phyloP scores from a whole-genome alignment of 2,329 filamentous ascomycete species.

The Pleurostoma richardsiae region DNA sequence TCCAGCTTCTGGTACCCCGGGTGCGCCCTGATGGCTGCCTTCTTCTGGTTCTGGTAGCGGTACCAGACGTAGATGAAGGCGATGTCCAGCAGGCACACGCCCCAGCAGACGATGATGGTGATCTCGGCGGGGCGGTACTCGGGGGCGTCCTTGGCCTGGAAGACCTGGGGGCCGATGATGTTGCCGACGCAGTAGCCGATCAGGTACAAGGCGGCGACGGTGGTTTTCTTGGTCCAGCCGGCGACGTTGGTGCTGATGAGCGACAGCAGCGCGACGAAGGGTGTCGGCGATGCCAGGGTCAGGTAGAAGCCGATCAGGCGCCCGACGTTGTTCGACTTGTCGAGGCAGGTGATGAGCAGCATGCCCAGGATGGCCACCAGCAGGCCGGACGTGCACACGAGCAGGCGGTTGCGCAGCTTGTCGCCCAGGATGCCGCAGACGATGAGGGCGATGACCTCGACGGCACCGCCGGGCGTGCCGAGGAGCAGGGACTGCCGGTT shows the following conservation, averaged over 20 bases:
- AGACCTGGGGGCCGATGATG: constrained; percentile 49
- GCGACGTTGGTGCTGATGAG: constrained; percentile 59
- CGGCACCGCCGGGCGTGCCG: constrained; percentile 59
- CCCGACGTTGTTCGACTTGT: constrained; percentile 50
- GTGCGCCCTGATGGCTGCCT: constrained; percentile 43
- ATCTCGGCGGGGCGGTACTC: constrained; percentile 60
- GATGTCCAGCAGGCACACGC: constrained; percentile 46
- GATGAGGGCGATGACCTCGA: constrained; percentile 39
- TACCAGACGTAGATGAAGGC: constrained; percentile 61
- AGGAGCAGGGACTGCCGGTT: constrained; percentile 58
- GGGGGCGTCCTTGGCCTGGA: constrained; percentile 49
- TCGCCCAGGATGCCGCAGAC: constrained; percentile 45
- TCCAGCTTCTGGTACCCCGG: constrained; percentile 56
- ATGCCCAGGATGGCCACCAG: constrained; percentile 52
- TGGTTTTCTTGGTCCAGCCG: constrained; percentile 54
- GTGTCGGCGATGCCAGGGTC: constrained; percentile 52
- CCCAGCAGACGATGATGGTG: constrained; percentile 56
- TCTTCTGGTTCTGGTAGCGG: constrained; percentile 51
- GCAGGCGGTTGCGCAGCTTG: constrained; percentile 48
- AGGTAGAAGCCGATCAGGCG: constrained; percentile 62
- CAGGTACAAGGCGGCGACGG: constrained; percentile 47
- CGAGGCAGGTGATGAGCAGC: constrained; percentile 59
- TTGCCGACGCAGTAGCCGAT: constrained; percentile 50
- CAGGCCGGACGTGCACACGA: constrained; percentile 48
- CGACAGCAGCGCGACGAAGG: constrained; percentile 59